Evolutionary conservation across 177 flowering plant species (phyloP), one percentile per base, ranked within the genome.

Genomic region (Vitis hybrid): DNA sequence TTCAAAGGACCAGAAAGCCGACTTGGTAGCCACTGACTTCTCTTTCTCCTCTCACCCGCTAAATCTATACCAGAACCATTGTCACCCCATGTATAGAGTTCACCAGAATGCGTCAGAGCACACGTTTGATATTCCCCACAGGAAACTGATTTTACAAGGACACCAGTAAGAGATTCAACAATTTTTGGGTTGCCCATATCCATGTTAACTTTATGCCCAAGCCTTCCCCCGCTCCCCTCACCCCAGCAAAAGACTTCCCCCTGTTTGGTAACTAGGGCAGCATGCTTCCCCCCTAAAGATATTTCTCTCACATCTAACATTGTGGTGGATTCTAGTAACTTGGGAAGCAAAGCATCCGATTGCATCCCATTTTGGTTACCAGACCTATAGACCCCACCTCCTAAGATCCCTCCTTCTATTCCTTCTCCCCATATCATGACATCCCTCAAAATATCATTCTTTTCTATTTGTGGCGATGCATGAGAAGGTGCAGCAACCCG

Each of bases 191-290:
- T 54, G 65, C 77, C 67, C n/a, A 80, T 72, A 58, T 86, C 87
- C 75, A 85, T 74, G 62, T 85, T 78, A 52, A 81, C 68, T 69
- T 78, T 86, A 60, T 86, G 88, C 15, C 92, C 92, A 19, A 88
- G 85, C 72, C 80, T 85, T 67, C 92, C 92, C 24, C 77, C 70
- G 11, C 71, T 81, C 46, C 81, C 93, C 51, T 87, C 78, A 56
- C 93, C 93, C 93, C 93, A 89, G 69, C 91, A 84, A 56, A 85
- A 87, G 51, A 86, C 83, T 75, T 87, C 93, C 59, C 91, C 93
- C 54, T 79, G 84, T 74, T 75, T 84, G 12, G 93, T 89, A 55
- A 86, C 83, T 55, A 89, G 62, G 27, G 86, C 88, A 18, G 91
- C 89, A 69, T 89, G 89, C 49, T 83, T 86, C 63, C 74, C 80